Base-by-base conservation (phyloP, 2,329 filamentous ascomycete species). In the Ceratocystis papillata region DNA sequence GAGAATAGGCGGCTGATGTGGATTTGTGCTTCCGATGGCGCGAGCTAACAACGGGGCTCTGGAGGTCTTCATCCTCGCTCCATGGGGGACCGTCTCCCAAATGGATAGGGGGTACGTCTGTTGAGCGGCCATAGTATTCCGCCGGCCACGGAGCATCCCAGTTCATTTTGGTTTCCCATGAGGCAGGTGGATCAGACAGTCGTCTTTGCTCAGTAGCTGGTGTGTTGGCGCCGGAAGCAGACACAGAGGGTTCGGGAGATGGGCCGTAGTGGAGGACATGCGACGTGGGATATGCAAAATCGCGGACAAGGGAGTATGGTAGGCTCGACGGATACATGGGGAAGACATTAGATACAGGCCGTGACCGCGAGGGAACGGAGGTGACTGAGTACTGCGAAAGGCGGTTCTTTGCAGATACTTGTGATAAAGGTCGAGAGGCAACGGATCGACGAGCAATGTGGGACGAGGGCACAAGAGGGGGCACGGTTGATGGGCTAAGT, bases 221-320 rank as follows among this genome's bases (percentile, higher is more conserved):
- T 0, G 92, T 96, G n/a, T 88, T 92, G 70, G 88, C 81, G 67
- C 87, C 87, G 0, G 91, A 95, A 7, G 85, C 80, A n/a, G 85
- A 84, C 64, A 80, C 77, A 63, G 84, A 86, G 30, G 84, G 80
- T 71, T 91, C 87, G 46, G 87, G 87, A 17, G 90, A 87, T n/a
- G 93, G 89, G 1, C 94, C 94, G 79, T 96, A 96, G 78, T 97
- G 94, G 75, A 96, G 81, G 55, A 90, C 91, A 75, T 97, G 89
- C 65, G 82, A 81, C 30, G 83, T 74, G 41, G 90, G 85, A 74
- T 97, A 99, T 70, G 94, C 94, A 77, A 97, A 99, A 79, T 99
- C 94, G 72, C 94, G 88, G 70, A 99, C 92, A 57, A 90, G 80
- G n/a, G 91, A 86, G 75, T 96, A 96, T 5, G 89, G 77, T 20